Base-by-base conservation (phyloP, 2,329 filamentous ascomycete species). In the Metarhizium rileyi region DNA sequence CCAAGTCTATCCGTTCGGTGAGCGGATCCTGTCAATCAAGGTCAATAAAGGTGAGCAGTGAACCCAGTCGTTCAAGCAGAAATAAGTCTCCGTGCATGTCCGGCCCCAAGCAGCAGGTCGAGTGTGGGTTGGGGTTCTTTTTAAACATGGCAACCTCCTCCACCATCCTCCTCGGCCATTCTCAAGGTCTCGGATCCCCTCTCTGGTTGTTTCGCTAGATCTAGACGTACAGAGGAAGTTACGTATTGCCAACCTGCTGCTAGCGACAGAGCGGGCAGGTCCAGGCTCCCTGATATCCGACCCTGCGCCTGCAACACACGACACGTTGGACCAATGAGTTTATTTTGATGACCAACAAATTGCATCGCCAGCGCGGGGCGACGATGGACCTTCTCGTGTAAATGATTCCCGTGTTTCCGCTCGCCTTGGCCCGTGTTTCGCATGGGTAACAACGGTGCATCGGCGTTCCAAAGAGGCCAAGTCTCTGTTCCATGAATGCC, bases 241-340 rank as follows among this genome's bases (percentile, higher is more conserved):
- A n/a, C 28, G 47, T 44, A 40, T 30, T 25, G 40, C 18, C 23
- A 14, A n/a, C 26, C 30, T 44, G 9, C 25, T 38, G 40, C 48
- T 46, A 50, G 43, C 48, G 48, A 50, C 43, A 18, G 48, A 46
- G n/a, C 48, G 22, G 48, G 48, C 48, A 50, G 48, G 48, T 50
- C 48, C 23, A 30, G 18, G 20, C 8, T 22, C 30, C 27, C 27
- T 33, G 5, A 33, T 33, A 12, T 14, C 16, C 30, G 30, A 33
- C 12, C 10, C 30, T 28, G 27, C 4, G 27, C 27, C 27, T 28
- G 27, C 27, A 28, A 28, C 27, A 28, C 27, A 9, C 27, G 36
- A 14, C 36, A 20, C 36, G n/a, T n/a, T 30, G 48, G n/a, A 26
- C 48, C 42, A 42, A 42, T 42, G 38, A 20, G n/a, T 42, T 12